Evolutionary conservation across 805 yeast genomes (phyloP).

Genomic region (Torulaspora franciscae): DNA sequence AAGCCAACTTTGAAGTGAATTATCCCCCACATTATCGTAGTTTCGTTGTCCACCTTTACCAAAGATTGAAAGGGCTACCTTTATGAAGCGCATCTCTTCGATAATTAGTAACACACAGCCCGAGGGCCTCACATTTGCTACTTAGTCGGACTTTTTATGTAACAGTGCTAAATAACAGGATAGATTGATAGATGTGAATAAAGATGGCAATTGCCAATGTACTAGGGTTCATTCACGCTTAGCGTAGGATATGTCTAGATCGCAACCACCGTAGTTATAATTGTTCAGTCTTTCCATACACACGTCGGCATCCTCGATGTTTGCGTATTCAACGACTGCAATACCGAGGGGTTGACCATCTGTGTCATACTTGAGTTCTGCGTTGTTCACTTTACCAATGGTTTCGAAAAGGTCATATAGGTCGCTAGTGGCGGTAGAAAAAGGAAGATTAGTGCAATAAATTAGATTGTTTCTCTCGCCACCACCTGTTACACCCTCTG

Average conservation of each 20-base stretch:
- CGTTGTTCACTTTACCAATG: constrained; percentile 67
- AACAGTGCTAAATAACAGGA: background rate
- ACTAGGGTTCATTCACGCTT: constrained; percentile 22
- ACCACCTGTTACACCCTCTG: constrained; percentile 57
- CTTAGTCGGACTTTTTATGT: constrained; percentile 1
- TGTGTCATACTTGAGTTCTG: constrained; percentile 64
- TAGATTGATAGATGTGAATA: background rate
- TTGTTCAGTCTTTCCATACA: constrained; percentile 73
- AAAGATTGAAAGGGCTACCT: background rate
- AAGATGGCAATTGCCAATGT: too few species aligned
- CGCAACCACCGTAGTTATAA: constrained; percentile 81
- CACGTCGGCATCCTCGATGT: constrained; percentile 59
- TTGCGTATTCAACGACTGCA: constrained; percentile 78
- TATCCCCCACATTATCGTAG: background rate
- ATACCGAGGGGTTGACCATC: constrained; percentile 70
- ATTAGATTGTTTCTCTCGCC: constrained; percentile 60
- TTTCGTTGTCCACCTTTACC: background rate
- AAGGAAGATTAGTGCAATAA: constrained; percentile 76
- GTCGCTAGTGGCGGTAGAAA: constrained; percentile 82
- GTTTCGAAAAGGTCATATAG: constrained; percentile 80
- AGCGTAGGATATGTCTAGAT: constrained; percentile 65
- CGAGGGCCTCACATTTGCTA: background rate
- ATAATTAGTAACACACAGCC: background rate
- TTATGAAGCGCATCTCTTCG: background rate
- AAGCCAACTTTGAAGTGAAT: constrained; percentile 8